phyloP scores from a whole-genome alignment of 106 monocot species.

The Ottelia alismoides region DNA sequence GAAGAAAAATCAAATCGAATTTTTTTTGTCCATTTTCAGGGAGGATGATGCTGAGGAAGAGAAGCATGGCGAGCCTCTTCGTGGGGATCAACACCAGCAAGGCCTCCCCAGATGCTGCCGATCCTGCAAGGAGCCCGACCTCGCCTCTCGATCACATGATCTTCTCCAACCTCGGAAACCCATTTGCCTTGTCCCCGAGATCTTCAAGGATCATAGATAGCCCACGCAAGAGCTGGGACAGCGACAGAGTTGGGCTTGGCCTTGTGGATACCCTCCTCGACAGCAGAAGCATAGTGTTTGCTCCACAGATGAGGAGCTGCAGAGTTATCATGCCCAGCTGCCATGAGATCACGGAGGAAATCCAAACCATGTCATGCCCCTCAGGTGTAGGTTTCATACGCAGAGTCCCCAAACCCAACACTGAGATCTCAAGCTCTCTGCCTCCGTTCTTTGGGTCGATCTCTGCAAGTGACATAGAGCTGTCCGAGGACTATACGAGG shows the following conservation, averaged over 20 bases:
- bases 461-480: conserved; percentile 51
- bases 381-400: too few species aligned
- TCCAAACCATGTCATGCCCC: too few species aligned
- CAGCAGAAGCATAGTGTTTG: conserved; percentile 11
- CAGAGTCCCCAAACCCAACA: too few species aligned
- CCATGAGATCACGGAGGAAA: too few species aligned
- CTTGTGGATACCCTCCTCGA: conserved; percentile 12
- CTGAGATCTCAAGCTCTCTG: too few species aligned
- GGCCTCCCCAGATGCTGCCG: conserved; percentile 3
- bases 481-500: conserved; percentile 78
- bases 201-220: conserved; percentile 3
- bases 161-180: conserved; percentile 9
- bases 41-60: too few species aligned
- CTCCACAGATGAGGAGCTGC: conserved; percentile 15
- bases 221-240: conserved; percentile 22
- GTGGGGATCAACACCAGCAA: conserved; percentile 9
- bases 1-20: too few species aligned
- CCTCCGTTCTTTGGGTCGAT: conserved; percentile 26
- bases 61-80: too few species aligned
- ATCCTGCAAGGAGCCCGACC: conserved; percentile 17
- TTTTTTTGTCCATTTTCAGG: too few species aligned
- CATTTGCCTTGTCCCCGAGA: conserved; percentile 9
- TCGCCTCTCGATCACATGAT: conserved; percentile 21
- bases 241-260: conserved; percentile 19
- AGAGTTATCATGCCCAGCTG: too few species aligned